Conservation (phyloP, 352 stramenopile genomes). For the Pythium utonaiense region DNA sequence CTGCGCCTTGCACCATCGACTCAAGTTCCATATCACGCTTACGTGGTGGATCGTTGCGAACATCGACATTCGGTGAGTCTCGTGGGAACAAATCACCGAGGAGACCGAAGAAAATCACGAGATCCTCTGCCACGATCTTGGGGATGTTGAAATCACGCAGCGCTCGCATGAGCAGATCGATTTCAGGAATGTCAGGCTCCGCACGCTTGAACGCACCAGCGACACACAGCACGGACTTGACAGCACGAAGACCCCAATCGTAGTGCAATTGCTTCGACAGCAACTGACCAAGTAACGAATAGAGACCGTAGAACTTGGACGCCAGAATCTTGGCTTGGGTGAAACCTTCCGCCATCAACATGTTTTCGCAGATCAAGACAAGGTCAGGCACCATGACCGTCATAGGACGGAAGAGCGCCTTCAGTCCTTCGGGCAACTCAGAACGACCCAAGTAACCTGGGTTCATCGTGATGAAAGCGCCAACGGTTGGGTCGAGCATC, state of each 20-base stretch:
- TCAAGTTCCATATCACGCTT: slow-evolving; percentile 93
- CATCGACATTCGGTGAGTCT: slow-evolving; percentile 78
- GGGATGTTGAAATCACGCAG: slow-evolving; percentile 96
- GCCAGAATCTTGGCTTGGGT: slow-evolving; percentile 93
- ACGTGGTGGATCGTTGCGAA: slow-evolving; percentile 88
- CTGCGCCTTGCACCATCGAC: slow-evolving; percentile 80
- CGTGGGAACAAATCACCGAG: slow-evolving; percentile 94
- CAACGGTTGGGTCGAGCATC: slow-evolving; percentile 88
- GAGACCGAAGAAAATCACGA: slow-evolving; percentile 94
- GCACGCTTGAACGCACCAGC: slow-evolving; percentile 93
- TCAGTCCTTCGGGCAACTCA: slow-evolving; percentile 93
- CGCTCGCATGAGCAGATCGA: slow-evolving; percentile 94
- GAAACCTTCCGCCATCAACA: slow-evolving; percentile 96
- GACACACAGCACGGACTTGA: slow-evolving; percentile 94
- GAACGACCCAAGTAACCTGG: slow-evolving; percentile 93
- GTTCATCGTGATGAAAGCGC: slow-evolving; percentile 98
- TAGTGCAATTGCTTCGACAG: slow-evolving; percentile 96
- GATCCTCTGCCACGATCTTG: slow-evolving; percentile 95
- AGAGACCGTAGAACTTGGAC: slow-evolving; percentile 96
- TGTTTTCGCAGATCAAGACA: slow-evolving; percentile 96
- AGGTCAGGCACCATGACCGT: slow-evolving; percentile 96
- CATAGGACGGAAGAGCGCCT: slow-evolving; percentile 95
- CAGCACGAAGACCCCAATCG: slow-evolving; percentile 92
- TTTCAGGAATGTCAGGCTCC: slow-evolving; percentile 91
- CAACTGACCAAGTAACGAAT: slow-evolving; percentile 91